Base-by-base conservation (phyloP, 2,329 filamentous ascomycete genomes). In the Aspergillus quadricinctus region DNA sequence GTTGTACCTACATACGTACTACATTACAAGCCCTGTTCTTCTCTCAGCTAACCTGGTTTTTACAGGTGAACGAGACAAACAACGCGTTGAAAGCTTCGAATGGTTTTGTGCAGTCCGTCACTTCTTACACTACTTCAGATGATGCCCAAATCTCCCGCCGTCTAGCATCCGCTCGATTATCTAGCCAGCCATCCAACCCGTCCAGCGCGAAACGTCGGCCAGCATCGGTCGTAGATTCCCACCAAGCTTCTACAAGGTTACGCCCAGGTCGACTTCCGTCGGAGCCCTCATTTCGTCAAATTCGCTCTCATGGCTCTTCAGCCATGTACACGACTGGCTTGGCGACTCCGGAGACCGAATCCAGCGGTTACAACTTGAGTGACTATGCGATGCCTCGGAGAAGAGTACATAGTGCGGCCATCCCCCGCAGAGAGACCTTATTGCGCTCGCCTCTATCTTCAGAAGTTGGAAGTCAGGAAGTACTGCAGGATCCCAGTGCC, bases 151-250 rank as follows among this genome's bases (percentile, higher is more conserved):
- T 60, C 43, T 52, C 65, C 40, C 69, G 66, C 50, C 66, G 67
- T 40, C 64, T 68, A 46, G 61, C 61, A 14, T 53, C 62, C 3
- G 55, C 65, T 8, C 62, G 64, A 53, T 54, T 64, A 11, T 62
- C 65, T 35, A 67, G 56, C 46, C 69, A 67, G 31, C 57, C 64
- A 6, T 63, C 66, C 4, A 66, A 55, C 28, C 62, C 60, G 11
- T 58, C 68, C 31, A 67, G 57, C 46, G 57, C 67, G 55, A 75
- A 77, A 61, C 78, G 81, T 65, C 80, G 81, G 57, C 77, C 78
- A 8, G 76, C 80, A 19, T 81, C 82, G 8, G 78, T 83, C 57
- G 75, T 78, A 35, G 83, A 85, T 65, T 78, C 79, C 53, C 80
- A 76, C 49, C 80, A 81, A 69, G 72, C 77, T 55, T 78, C 74